Evolutionary conservation across 441 rosid species (phyloP).

Genomic region (Bruguiera hainesii): DNA sequence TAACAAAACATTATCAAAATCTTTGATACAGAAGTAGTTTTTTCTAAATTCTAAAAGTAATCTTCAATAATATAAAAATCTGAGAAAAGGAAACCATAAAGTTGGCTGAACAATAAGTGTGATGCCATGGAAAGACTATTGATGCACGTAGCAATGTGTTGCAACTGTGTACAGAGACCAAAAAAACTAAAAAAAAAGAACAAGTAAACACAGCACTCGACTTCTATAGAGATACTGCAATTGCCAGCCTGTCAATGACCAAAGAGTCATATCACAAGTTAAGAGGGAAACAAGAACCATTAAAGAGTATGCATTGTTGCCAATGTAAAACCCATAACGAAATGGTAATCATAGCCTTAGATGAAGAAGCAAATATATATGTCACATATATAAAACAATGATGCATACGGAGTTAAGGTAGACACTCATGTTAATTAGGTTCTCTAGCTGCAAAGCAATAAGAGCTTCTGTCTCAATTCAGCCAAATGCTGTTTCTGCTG

Average conservation of each 20-base stretch:
- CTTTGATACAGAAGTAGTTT: background rate
- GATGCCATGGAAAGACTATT: background rate
- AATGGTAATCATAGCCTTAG: background rate
- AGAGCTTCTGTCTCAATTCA: background rate
- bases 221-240: background rate
- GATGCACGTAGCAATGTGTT: no score
- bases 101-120: background rate
- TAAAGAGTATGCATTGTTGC: background rate
- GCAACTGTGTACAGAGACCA: background rate
- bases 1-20: background rate
- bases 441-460: background rate
- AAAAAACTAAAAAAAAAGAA: background rate
- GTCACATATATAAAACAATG: background rate
- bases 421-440: background rate
- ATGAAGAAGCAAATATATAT: background rate
- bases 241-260: background rate
- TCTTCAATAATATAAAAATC: background rate
- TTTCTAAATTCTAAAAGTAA: constrained; percentile 4
- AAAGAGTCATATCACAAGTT: background rate
- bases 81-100: background rate
- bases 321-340: background rate
- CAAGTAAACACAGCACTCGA: background rate
- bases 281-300: background rate
- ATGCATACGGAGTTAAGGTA: background rate
- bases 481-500: background rate